phyloP scores from a whole-genome alignment of 169 alveolate species.

The Condylostoma magnum region DNA sequence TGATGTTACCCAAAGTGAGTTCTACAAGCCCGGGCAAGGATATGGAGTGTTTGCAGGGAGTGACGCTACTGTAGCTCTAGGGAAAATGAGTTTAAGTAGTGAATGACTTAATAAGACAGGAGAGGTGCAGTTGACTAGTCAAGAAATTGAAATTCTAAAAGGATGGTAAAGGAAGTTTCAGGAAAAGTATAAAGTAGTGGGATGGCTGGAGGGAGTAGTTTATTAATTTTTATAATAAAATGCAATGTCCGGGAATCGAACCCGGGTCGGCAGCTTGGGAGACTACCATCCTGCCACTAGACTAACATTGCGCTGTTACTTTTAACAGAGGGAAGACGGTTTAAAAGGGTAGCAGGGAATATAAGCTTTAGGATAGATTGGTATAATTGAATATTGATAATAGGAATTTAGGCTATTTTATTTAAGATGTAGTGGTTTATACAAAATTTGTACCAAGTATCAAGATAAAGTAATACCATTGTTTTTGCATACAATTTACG shows the following conservation, averaged over 20 bases:
- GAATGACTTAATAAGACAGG: constrained; percentile 22
- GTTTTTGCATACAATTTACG: too few relatives aligned
- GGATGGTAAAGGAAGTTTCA: constrained; percentile 18
- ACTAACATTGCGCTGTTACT: constrained; percentile 31
- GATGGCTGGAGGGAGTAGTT: too few relatives aligned
- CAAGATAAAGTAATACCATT: too few relatives aligned
- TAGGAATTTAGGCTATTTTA: too few relatives aligned
- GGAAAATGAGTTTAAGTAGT: constrained; percentile 41
- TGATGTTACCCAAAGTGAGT: constrained; percentile 49
- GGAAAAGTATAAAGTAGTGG: constrained; percentile 29
- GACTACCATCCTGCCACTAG: constrained; percentile 37
- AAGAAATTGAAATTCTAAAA: not conserved
- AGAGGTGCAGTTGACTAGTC: constrained; percentile 8
- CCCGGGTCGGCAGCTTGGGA: constrained; percentile 41
- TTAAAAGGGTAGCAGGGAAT: too few relatives aligned
- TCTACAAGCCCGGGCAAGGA: constrained; percentile 43
- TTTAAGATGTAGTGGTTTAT: too few relatives aligned
- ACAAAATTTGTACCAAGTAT: too few relatives aligned
- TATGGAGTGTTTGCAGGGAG: constrained; percentile 59
- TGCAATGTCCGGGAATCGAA: constrained; percentile 38
- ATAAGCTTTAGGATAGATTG: too few relatives aligned
- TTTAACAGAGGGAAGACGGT: too few relatives aligned
- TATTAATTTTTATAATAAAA: too few relatives aligned
- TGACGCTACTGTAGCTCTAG: constrained; percentile 59
- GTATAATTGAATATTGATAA: too few relatives aligned